phyloP scores from a whole-genome alignment of 176 grass and related monocot genomes.

The Chrysopogon serrulatus region DNA sequence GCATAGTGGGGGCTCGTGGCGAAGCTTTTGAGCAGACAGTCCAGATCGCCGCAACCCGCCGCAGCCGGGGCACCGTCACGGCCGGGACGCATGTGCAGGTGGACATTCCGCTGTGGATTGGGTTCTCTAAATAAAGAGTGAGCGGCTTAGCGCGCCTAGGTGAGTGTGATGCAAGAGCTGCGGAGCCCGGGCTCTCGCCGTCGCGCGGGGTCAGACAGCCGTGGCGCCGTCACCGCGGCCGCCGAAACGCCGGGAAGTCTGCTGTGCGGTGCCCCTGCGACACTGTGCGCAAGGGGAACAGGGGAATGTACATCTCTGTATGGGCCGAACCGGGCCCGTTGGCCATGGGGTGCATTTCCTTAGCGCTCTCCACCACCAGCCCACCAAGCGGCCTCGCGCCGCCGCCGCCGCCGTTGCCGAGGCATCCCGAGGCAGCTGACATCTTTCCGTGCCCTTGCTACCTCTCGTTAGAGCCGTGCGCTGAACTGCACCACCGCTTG shows the following conservation, averaged over 20 bases:
- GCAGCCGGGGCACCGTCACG: too few species aligned
- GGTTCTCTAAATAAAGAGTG: too few species aligned
- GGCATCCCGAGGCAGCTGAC: too few species aligned
- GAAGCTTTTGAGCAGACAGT: background rate
- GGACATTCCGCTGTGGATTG: background rate
- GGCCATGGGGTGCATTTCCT: background rate
- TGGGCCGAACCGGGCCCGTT: background rate
- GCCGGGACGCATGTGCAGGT: background rate
- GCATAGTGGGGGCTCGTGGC: background rate
- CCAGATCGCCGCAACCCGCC: background rate
- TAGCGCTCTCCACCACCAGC: background rate
- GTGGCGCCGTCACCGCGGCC: too few species aligned
- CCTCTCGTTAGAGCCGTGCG: background rate
- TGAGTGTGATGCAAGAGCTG: too few species aligned
- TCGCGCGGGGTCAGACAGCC: too few species aligned
- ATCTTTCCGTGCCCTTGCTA: background rate
- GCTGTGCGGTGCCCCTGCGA: too few species aligned
- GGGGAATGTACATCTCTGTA: too few species aligned
- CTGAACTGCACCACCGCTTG: background rate
- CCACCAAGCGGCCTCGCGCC: background rate
- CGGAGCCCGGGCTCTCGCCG: too few species aligned
- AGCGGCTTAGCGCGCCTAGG: too few species aligned
- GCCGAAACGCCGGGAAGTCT: too few species aligned
- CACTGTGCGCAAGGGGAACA: too few species aligned
- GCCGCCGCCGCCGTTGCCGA: background rate